Evolutionary conservation across 2,329 filamentous ascomycete genomes (phyloP), one percentile per base, ranked within the genome.

Genomic region (Xylariaceae sp.): DNA sequence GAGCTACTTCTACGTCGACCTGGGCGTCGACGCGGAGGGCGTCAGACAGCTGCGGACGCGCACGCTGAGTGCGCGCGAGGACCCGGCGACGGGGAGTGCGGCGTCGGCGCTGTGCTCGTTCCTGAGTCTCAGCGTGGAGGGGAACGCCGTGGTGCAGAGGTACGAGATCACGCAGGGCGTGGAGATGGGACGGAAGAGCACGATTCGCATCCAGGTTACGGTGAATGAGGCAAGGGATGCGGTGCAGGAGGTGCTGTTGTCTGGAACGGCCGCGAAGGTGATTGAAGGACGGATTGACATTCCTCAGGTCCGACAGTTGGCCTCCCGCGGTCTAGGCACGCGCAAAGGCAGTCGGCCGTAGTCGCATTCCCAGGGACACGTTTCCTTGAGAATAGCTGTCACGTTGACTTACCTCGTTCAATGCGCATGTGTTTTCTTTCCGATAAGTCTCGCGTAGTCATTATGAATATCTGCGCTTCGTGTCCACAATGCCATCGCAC

Each of bases 81-180:
- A 85, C 50, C 72, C 76, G 1, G 76, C 74, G 1, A 81, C 78
- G 1, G 81, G 81, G 0, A 78, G 74, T 41, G 78, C 80, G 16
- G 76, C 79, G 4, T 73, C 71, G 52, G 73, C 73, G 11, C 59
- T 85, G 53, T 67, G 68, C 22, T 64, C 67, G 39, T 81, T 73
- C 50, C 61, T 83, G 43, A 66, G 71, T 3, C 52, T 26, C 22
- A 11, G 6, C 22, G 22, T 11, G 22, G 59, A 57, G 13, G 64
- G 64, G 30, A 54, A 58, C 33, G 56, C 47, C n/a, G 59, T 53
- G 17, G 59, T 59, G 24, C 49, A 55, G 35, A 62, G 60, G 39
- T 80, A 74, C 49, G 65, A 73, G 43, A 64, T 84, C 51, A 73
- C 73, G 38, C 80, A 84, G 63, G 81, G 80, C 2, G 76, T 82